phyloP scores from a whole-genome alignment of 2,329 filamentous ascomycete species.

The Cadophora gregata region DNA sequence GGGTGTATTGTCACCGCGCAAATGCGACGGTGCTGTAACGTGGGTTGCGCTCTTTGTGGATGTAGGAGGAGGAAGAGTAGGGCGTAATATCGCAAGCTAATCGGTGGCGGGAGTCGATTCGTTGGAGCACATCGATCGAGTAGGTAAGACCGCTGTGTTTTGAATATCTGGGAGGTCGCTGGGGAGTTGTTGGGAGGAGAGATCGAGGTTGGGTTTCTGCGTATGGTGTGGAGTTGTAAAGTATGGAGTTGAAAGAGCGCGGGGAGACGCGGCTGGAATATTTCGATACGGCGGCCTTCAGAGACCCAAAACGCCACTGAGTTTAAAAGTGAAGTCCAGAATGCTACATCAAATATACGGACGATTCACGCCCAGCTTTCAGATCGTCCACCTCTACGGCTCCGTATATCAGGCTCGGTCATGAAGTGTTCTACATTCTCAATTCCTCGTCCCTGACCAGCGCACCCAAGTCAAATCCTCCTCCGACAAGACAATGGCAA shows the following conservation, averaged over 20 bases:
- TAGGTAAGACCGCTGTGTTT: neutral
- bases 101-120: neutral
- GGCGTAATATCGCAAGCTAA: neutral
- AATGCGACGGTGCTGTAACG: neutral
- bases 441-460: slow-evolving; percentile 34
- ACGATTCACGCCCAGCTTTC: neutral
- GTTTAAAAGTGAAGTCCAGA: neutral
- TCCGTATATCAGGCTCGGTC: slow-evolving; percentile 23
- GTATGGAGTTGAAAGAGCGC: neutral
- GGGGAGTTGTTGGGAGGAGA: neutral
- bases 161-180: too few relatives aligned
- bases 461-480: slow-evolving; percentile 20
- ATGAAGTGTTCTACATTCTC: slow-evolving; percentile 36
- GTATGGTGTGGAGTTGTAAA: slow-evolving; percentile 3
- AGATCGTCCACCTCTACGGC: neutral
- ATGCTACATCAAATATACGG: neutral
- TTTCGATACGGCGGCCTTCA: slow-evolving; percentile 25
- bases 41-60: slow-evolving; percentile 1
- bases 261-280: slow-evolving; percentile 22
- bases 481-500: slow-evolving; percentile 42
- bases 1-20: slow-evolving; percentile 1
- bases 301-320: slow-evolving; percentile 18
- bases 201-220: neutral
- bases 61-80: neutral
- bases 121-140: neutral